These are phyloP conservation scores for Neurospora pannonica DNA, from an alignment of 495 filamentous ascomycete species.

Conservation along the genomic window DNA sequence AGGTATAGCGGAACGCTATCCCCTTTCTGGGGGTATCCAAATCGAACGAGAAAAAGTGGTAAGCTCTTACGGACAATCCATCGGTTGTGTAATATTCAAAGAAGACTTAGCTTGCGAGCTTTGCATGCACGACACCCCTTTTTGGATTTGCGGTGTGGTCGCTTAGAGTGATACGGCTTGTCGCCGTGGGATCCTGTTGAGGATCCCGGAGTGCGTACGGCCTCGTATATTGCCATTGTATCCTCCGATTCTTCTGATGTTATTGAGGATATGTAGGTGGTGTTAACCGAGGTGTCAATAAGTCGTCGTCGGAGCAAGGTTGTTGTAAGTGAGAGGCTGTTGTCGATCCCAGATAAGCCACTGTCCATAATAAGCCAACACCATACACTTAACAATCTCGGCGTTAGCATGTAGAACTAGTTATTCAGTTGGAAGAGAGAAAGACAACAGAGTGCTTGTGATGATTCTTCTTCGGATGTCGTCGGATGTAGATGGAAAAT, in stretches of 20 bases:
- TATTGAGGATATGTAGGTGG: background rate
- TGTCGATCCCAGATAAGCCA: background rate
- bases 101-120: conserved; percentile 21
- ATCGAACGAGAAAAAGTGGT: too few relatives aligned
- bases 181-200: background rate
- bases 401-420: background rate
- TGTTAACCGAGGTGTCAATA: background rate
- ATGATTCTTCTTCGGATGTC: background rate
- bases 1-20: too few relatives aligned
- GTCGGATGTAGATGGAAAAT: background rate
- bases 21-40: too few relatives aligned
- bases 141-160: conserved; percentile 43
- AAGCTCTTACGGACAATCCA: background rate
- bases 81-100: background rate
- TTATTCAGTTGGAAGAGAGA: background rate
- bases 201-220: background rate
- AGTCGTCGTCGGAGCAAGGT: background rate
- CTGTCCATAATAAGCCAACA: background rate
- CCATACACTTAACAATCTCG: background rate
- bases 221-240: background rate
- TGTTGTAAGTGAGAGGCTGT: background rate
- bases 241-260: background rate
- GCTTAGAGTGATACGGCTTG: conserved; percentile 36
- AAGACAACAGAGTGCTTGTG: background rate
- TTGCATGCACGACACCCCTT: conserved; percentile 43